A percentile compares a stretch with the other conserved stretches of the same genome.
Evolutionary conservation across 2,329 filamentous ascomycete genomes (phyloP).

Genomic region (Paracorniculantispora psalliotae): DNA sequence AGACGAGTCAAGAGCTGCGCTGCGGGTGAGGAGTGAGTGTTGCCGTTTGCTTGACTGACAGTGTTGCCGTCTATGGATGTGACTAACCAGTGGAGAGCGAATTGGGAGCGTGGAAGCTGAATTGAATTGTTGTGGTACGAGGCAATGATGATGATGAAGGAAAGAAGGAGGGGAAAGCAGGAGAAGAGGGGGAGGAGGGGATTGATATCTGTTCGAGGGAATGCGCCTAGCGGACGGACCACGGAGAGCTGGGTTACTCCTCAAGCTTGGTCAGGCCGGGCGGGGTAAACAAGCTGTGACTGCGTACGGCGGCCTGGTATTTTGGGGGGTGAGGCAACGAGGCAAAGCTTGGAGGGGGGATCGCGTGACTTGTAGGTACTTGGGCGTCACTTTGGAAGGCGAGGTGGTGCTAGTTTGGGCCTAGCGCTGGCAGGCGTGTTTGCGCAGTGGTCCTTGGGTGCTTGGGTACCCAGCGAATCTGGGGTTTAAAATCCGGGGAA

Average conservation of each 20-base stretch:
- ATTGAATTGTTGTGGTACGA: slow-evolving; percentile 14
- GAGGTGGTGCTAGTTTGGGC: slow-evolving; percentile 3
- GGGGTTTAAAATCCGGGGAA: slow-evolving; percentile 24
- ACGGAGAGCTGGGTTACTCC: slow-evolving; percentile 8
- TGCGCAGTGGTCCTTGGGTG: too few relatives aligned
- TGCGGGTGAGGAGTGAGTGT: slow-evolving; percentile 3
- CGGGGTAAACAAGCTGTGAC: slow-evolving; percentile 11
- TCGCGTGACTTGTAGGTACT: slow-evolving; percentile 14
- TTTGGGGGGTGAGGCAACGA: not conserved
- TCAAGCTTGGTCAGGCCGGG: slow-evolving; percentile 10
- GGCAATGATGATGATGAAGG: slow-evolving; percentile 24
- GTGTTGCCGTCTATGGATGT: not conserved
- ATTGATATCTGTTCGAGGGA: slow-evolving; percentile 27
- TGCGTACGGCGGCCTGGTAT: not conserved
- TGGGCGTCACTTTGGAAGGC: not conserved
- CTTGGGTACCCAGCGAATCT: slow-evolving; percentile 17
- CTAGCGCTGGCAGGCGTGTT: slow-evolving; percentile 8
- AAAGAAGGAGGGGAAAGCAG: slow-evolving; percentile 20
- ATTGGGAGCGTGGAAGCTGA: slow-evolving; percentile 17
- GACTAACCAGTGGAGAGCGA: slow-evolving; percentile 3
- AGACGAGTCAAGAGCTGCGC: slow-evolving; percentile 4
- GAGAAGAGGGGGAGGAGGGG: slow-evolving; percentile 25
- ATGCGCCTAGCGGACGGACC: slow-evolving; percentile 17
- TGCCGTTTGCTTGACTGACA: not conserved
- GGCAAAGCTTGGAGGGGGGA: slow-evolving; percentile 3